These are phyloP conservation scores for Solanum hybrid DNA, from an alignment of 305 asterid genomes.

Conservation along the genomic window DNA sequence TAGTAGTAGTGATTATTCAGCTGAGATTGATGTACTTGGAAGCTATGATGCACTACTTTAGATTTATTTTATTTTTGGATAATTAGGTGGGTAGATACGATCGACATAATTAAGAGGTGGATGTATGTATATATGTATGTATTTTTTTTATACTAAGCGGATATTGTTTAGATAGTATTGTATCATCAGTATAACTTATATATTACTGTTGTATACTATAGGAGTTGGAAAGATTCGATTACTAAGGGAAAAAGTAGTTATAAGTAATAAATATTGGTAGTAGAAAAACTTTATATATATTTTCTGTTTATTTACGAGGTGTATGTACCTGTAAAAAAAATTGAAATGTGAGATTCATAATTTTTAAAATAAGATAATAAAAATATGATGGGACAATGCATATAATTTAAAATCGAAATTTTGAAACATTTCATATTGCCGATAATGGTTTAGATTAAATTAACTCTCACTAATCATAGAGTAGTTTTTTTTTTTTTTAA, in stretches of 20 bases:
- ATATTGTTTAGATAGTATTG: neutral
- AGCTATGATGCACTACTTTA: conserved; percentile 37
- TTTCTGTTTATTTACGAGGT: too few relatives aligned
- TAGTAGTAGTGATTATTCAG: conserved; percentile 2
- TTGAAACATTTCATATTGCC: neutral
- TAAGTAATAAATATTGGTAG: neutral
- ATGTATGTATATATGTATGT: neutral
- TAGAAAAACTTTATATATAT: too few relatives aligned
- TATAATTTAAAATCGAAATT: neutral
- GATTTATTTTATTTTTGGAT: neutral
- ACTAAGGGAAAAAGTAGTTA: neutral
- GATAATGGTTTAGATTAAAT: neutral
- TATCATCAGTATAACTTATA: neutral
- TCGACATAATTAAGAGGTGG: neutral
- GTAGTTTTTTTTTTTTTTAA: neutral
- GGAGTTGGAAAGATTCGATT: neutral
- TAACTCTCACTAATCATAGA: neutral
- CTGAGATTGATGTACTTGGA: conserved; percentile 35
- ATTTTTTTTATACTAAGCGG: too few relatives aligned
- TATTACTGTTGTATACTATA: neutral
- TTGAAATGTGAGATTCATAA: neutral
- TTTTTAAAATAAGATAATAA: neutral
- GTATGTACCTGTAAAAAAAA: too few relatives aligned
- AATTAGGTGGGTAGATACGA: neutral
- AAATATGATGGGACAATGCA: neutral